phyloP scores from a whole-genome alignment of 2,329 filamentous ascomycete species.

The Tolypocladium nubicola region DNA sequence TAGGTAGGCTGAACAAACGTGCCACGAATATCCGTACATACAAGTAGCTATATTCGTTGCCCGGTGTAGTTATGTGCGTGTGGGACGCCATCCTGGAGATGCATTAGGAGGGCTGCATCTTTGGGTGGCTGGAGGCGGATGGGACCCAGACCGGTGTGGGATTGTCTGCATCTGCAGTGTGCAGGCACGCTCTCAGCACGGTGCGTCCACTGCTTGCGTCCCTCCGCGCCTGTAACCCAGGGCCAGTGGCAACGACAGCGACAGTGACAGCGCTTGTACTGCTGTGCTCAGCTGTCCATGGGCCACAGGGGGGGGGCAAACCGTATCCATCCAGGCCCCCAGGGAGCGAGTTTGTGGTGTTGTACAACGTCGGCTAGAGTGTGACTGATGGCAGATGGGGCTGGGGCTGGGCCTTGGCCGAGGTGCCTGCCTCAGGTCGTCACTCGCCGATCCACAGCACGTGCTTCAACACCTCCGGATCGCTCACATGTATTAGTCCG shows the following conservation, averaged over 20 bases:
- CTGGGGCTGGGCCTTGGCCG: not conserved
- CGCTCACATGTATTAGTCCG: not conserved
- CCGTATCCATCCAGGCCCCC: not conserved
- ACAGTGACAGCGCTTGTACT: not conserved
- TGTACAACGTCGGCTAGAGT: not conserved
- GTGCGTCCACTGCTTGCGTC: not conserved
- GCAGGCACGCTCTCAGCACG: not conserved
- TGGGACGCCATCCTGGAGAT: not conserved
- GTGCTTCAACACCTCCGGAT: not conserved
- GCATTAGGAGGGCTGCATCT: not conserved
- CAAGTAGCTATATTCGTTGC: not conserved
- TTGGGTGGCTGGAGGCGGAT: not conserved
- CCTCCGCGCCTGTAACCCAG: not conserved
- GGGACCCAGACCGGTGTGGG: conserved; percentile 3
- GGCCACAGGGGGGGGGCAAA: not conserved
- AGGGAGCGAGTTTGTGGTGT: not conserved
- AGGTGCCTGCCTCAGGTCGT: not conserved
- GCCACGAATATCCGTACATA: not conserved
- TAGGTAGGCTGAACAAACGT: not conserved
- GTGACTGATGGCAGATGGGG: not conserved
- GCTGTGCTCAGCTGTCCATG: not conserved
- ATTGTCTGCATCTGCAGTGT: not conserved
- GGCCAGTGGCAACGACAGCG: not conserved
- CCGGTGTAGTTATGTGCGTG: not conserved
- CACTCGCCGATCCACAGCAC: not conserved